These are phyloP conservation scores for Pholiota microspora DNA, from an alignment of 768 basidiomycete species.

Conservation along the genomic window DNA sequence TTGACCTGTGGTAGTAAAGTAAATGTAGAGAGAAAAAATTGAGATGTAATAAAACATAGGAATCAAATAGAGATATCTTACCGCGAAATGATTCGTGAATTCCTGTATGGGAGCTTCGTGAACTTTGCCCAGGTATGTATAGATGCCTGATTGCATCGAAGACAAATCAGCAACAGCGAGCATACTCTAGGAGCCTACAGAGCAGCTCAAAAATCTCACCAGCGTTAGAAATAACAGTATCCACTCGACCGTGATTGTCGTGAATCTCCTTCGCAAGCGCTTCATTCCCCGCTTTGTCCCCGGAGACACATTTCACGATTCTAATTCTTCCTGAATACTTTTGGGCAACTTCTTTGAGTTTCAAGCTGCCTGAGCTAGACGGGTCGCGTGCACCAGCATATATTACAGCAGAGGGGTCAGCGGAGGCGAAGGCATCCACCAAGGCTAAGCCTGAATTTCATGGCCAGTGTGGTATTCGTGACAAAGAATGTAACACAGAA, in stretches of 20 bases:
- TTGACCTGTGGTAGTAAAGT: slow-evolving; percentile 2
- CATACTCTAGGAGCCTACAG: neutral
- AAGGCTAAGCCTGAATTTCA: neutral
- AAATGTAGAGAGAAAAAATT: neutral
- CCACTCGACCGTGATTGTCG: neutral
- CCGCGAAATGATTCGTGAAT: neutral
- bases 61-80: neutral
- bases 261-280: neutral
- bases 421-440: neutral
- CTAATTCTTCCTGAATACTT: neutral
- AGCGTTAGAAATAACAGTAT: slow-evolving; percentile 4
- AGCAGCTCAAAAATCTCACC: too few species aligned
- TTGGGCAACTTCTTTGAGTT: neutral
- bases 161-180: neutral
- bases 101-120: neutral
- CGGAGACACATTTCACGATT: slow-evolving; percentile 2
- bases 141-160: neutral
- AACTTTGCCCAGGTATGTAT: neutral
- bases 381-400: slow-evolving; percentile 5
- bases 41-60: neutral
- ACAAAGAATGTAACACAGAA: too few species aligned
- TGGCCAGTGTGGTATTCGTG: neutral
- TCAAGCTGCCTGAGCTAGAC: neutral
- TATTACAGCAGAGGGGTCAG: neutral
- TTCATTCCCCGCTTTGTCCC: neutral